Evolutionary conservation across 768 basidiomycete species (phyloP).

Genomic region (Crucibulum laeve): DNA sequence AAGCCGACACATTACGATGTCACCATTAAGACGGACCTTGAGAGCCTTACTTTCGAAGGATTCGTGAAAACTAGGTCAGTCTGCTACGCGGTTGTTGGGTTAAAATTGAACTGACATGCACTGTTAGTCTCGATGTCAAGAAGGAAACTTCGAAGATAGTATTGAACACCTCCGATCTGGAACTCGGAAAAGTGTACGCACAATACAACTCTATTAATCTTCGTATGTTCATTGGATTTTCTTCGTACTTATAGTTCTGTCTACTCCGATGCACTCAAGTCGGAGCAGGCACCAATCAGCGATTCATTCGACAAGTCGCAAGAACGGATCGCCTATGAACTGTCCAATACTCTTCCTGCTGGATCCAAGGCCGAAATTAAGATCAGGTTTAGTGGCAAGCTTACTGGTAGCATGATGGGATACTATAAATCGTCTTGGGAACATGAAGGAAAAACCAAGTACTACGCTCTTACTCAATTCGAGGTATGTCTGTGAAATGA

Average conservation of each 20-base stretch:
- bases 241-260: conserved; percentile 30
- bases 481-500: conserved; percentile 41
- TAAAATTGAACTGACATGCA: no score
- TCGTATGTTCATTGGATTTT: background rate
- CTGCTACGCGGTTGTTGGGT: no score
- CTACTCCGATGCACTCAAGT: conserved; percentile 48
- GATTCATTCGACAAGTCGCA: conserved; percentile 51
- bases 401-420: conserved; percentile 74
- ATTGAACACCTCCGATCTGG: conserved; percentile 62
- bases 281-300: conserved; percentile 39
- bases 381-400: conserved; percentile 62
- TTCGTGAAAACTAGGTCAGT: conserved; percentile 67
- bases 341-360: conserved; percentile 56
- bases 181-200: conserved; percentile 48
- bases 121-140: conserved; percentile 55
- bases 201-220: background rate
- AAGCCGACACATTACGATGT: conserved; percentile 77
- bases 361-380: conserved; percentile 69
- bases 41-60: conserved; percentile 72
- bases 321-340: conserved; percentile 62
- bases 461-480: conserved; percentile 86
- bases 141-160: conserved; percentile 56
- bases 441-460: conserved; percentile 56
- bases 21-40: conserved; percentile 77
- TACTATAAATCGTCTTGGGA: conserved; percentile 74